Conservation (phyloP, 495 filamentous ascomycete species). For the Talaromyces stipitatus region DNA sequence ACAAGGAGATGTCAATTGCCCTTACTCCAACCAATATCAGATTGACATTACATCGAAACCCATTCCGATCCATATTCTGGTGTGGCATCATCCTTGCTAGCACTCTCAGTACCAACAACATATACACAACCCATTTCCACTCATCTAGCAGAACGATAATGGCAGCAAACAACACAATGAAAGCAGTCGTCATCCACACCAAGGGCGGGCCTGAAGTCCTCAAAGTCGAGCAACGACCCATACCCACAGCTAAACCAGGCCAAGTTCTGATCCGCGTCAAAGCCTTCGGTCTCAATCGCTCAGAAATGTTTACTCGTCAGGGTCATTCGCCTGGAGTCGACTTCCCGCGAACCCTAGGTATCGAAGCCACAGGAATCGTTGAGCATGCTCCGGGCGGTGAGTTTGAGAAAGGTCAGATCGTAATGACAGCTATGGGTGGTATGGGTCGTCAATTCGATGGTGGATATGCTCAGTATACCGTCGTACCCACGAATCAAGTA, state of each 20-base stretch:
- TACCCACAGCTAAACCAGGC: conserved; percentile 26
- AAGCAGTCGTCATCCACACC: conserved; percentile 28
- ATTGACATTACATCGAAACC: not conserved
- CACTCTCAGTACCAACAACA: not conserved
- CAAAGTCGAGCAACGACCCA: conserved; percentile 25
- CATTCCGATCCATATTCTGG: not conserved
- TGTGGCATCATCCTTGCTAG: not conserved
- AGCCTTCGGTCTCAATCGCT: conserved; percentile 49
- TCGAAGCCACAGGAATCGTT: conserved; percentile 43
- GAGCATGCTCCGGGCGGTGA: conserved; percentile 29
- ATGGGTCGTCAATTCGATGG: conserved; percentile 44
- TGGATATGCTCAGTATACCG: conserved; percentile 49
- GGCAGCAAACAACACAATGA: conserved; percentile 22
- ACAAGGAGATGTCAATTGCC: not conserved
- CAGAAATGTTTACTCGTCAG: conserved; percentile 48
- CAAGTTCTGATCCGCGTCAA: conserved; percentile 40
- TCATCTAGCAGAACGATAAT: not conserved
- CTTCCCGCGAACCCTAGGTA: conserved; percentile 43
- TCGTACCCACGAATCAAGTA: conserved; percentile 34
- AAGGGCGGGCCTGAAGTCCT: conserved; percentile 31
- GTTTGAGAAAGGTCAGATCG: conserved; percentile 32
- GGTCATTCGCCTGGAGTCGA: conserved; percentile 35
- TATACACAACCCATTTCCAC: not conserved
- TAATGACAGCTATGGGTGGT: conserved; percentile 47
- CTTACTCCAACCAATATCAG: not conserved